Evolutionary conservation across 1,284 basidiomycete genomes (phyloP), one percentile per base, ranked within the genome.

Genomic region (Thecaphora frezii): DNA sequence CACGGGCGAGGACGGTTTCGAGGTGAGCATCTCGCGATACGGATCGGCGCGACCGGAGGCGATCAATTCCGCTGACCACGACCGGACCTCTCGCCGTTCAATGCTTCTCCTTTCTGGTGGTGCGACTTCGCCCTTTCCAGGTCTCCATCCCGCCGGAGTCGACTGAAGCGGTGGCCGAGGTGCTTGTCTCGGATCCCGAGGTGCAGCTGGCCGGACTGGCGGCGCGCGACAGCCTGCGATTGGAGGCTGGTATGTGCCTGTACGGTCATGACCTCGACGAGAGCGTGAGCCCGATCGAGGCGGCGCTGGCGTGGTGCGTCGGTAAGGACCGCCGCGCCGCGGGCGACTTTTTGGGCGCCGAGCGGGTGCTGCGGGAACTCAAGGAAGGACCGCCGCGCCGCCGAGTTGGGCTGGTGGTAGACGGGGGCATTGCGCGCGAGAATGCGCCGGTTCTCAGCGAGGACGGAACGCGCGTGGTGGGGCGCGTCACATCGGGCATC

Each of bases 1-100:
- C 81, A 98, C 96, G 0, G 94, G 96, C 30, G 96, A 99, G 81
- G 94, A 99, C 79, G 96, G 94, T 0, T 97, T 98, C 68, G 94
- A 98, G 83, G 90, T 88, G 38, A 62, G 64, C 45, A 23, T 58
- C n/a, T n/a, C n/a, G n/a, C n/a, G n/a, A n/a, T n/a, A n/a, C n/a
- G n/a, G n/a, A n/a, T n/a, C n/a, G n/a, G n/a, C n/a, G n/a, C n/a
- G n/a, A n/a, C n/a, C n/a, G n/a, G n/a, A n/a, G n/a, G n/a, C n/a
- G n/a, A n/a, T n/a, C n/a, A n/a, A n/a, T n/a, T n/a, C n/a, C n/a
- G n/a, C n/a, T n/a, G n/a, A n/a, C n/a, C n/a, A n/a, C n/a, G n/a
- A n/a, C n/a, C n/a, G n/a, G n/a, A n/a, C n/a, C n/a, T n/a, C n/a
- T n/a, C n/a, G n/a, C n/a, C n/a, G n/a, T n/a, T n/a, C n/a, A n/a